phyloP scores from a whole-genome alignment of 768 basidiomycete genomes.

The Mycena kentingensis region DNA sequence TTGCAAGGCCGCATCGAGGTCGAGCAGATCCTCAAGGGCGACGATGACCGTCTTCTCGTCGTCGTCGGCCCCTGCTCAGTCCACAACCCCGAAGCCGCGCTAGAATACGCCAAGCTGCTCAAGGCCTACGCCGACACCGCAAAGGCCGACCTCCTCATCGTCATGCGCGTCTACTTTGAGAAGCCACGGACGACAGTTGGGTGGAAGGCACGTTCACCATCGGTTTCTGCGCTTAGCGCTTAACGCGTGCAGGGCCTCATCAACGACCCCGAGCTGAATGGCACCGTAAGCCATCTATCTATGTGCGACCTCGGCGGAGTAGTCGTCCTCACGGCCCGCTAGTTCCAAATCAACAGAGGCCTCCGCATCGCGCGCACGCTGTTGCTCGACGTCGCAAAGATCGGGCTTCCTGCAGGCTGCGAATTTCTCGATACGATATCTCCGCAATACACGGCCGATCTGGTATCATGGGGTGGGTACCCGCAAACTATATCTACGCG shows the following conservation, averaged over 20 bases:
- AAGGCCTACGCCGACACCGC: constrained; percentile 77
- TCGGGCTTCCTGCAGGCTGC: constrained; percentile 94
- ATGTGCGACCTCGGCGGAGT: too few relatives aligned
- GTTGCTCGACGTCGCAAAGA: constrained; percentile 83
- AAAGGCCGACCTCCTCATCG: constrained; percentile 85
- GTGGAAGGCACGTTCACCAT: constrained; percentile 62
- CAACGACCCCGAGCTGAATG: constrained; percentile 95
- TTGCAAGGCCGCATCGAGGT: constrained; percentile 78
- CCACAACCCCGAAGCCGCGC: constrained; percentile 81
- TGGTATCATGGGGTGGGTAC: constrained; percentile 82
- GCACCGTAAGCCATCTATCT: too few relatives aligned
- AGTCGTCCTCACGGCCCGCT: too few relatives aligned
- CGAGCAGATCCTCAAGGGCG: constrained; percentile 79
- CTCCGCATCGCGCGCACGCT: constrained; percentile 85
- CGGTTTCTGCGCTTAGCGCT: not conserved
- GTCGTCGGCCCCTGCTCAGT: constrained; percentile 96
- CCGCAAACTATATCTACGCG: too few relatives aligned
- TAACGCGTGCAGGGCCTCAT: constrained; percentile 64
- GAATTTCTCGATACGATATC: constrained; percentile 86
- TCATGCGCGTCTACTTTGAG: constrained; percentile 99
- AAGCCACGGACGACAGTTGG: constrained; percentile 96
- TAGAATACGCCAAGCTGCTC: constrained; percentile 84
- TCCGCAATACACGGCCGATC: constrained; percentile 91
- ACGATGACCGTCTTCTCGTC: constrained; percentile 91
- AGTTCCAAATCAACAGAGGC: constrained; percentile 96